Base-by-base conservation (phyloP, 345 rosid species). In the Clarkia xantiana region DNA sequence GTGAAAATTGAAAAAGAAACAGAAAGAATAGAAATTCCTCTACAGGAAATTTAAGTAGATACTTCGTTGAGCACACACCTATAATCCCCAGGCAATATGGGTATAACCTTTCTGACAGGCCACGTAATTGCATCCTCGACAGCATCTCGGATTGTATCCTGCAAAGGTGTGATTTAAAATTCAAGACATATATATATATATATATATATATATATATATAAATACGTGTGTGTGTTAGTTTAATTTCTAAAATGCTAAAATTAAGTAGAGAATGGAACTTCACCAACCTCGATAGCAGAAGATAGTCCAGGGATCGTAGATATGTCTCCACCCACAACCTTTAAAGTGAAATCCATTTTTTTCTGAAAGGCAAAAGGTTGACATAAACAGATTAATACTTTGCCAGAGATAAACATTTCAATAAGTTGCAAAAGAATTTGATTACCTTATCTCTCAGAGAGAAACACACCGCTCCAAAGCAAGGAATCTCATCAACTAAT, bases 81-180 rank as follows among this genome's bases (percentile, higher is more conserved):
- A 61, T 87, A 93, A 66, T 93, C 97, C 50, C 99, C 97, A 13
- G 99, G 99, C 69, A 87, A 62, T 67, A 93, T 93, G 58, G 97
- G 97, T 65, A 93, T 46, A 69, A 93, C 74, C 80, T 93, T 93
- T 58, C 99, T 75, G 45, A 84, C 91, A 62, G 99, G 99, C 99
- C 99, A 93, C 44, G 94, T 87, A 55, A 93, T 87, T 38, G 95
- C 77, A 59, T 87, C 99, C 68, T 93, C 99, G 57, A 93, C 64
- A 7, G 99, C 97, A 80, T 93, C 83, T 13, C 69, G 59, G 59
- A 93, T 93, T 23, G 95, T 87, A 53, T 72, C 90, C 99, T 93
- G 82, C 62, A 29, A 10, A 29, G 36, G 36, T 29, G 9, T 29
- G 36, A 7, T 7, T 29, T 29, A 29, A 7, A 29, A 29, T 1